Evolutionary conservation across 179 eudicot genomes (phyloP).

Genomic region (Spinacia oleracea): DNA sequence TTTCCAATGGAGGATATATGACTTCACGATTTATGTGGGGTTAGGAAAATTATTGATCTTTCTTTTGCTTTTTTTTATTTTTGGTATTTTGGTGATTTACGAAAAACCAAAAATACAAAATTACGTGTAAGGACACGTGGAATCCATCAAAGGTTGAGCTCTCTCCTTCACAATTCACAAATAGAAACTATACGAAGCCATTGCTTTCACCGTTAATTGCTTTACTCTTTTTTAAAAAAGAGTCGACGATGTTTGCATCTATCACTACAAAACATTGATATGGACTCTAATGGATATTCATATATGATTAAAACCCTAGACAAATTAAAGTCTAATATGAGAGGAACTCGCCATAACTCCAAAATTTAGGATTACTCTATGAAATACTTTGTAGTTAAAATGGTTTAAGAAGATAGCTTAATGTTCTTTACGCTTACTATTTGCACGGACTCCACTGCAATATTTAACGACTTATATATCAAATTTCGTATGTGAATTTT

Average conservation of each 20-base stretch:
- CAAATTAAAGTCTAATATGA: background rate
- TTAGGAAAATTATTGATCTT: background rate
- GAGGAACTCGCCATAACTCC: too few species aligned
- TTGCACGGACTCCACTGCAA: too few species aligned
- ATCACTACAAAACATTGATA: constrained; percentile 21
- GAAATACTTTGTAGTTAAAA: too few species aligned
- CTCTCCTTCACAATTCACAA: background rate
- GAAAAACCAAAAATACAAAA: background rate
- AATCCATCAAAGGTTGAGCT: constrained; percentile 4
- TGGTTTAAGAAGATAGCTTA: too few species aligned
- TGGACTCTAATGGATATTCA: background rate
- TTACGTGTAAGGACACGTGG: background rate
- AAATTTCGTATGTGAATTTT: too few species aligned
- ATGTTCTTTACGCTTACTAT: too few species aligned
- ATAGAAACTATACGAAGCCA: background rate
- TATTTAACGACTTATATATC: too few species aligned
- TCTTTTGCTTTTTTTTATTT: background rate
- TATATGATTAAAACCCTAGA: too few species aligned
- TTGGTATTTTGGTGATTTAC: background rate
- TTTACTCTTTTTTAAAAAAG: background rate
- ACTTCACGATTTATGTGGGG: background rate
- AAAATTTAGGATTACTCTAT: too few species aligned
- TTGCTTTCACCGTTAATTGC: background rate
- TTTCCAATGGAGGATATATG: background rate
- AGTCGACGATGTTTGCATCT: background rate